Evolutionary conservation across 805 yeast species (phyloP), one percentile per base, ranked within the genome.

Genomic region (Metschnikowia noctiluminum): DNA sequence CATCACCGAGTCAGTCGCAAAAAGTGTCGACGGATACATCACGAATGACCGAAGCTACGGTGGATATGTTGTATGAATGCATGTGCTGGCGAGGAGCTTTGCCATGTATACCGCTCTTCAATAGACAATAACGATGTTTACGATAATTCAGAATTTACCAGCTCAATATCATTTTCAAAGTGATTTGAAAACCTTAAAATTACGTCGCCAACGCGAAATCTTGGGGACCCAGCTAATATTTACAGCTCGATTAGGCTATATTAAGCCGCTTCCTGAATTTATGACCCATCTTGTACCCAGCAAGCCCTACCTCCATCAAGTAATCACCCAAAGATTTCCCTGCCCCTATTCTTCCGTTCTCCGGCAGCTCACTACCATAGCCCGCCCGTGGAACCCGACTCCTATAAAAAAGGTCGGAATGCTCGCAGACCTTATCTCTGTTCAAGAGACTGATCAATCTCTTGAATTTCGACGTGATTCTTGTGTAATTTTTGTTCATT

Each of bases 281-380:
- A 50, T 54, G 56, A 3, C 67, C 76, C 63, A 67, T 54, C 42
- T 49, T 59, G 54, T 56, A 69, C 40, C 55, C 42, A 28, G 49
- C 45, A 43, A 53, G 50, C 3, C 64, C 64, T 1, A 35, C 50
- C 6, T 63, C 63, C 32, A 54, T 61, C 47, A 71, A 52, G 43
- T 64, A 66, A 47, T 71, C 76, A 3, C 65, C 66, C 42, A 72
- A 56, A 13, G 56, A 53, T 47, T 61, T 65, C 1, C 68, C 68
- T 51, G 59, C 48, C 1, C 70, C 71, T 8, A 47, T 37, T 27
- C 70, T 52, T 16, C 64, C 71, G 1, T 45, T 30, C 28, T 52
- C 57, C 7, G 68, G 62, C 13, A 66, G 44, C 30, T 42, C 32
- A 7, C 26, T 21, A n/a, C 32, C 27, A 21, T 21, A 8, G 11